These are phyloP conservation scores for Brettanomyces sp. DNA, from an alignment of 805 yeast species.

Conservation along the genomic window DNA sequence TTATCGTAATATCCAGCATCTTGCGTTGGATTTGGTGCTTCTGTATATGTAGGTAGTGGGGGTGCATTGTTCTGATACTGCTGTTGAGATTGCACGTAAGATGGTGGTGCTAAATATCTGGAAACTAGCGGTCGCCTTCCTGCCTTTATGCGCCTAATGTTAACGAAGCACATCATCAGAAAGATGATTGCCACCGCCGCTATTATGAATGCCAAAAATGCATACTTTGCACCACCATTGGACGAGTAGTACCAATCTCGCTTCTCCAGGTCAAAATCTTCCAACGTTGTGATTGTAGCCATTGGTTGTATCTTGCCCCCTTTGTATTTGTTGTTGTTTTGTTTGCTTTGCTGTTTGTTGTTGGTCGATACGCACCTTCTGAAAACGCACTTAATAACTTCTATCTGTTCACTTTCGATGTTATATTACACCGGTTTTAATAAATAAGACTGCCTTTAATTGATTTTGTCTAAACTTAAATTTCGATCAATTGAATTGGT, in stretches of 20 bases:
- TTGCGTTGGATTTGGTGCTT: conserved; percentile 47
- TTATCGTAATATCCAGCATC: conserved; percentile 76
- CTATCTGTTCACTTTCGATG: too few relatives aligned
- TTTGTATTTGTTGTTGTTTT: too few relatives aligned
- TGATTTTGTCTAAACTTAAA: too few relatives aligned
- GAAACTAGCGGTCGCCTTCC: conserved; percentile 67
- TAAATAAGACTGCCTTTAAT: too few relatives aligned
- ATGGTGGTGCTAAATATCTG: conserved; percentile 46
- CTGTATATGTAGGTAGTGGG: conserved; percentile 60
- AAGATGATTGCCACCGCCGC: conserved; percentile 38
- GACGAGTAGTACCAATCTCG: conserved; percentile 10
- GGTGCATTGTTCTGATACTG: conserved; percentile 30
- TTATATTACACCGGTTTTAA: too few relatives aligned
- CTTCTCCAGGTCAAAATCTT: background rate
- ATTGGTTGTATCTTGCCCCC: too few relatives aligned
- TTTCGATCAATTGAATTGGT: background rate
- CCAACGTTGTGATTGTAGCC: too few relatives aligned
- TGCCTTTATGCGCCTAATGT: conserved; percentile 38
- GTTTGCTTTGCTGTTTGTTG: too few relatives aligned
- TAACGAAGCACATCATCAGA: conserved; percentile 42
- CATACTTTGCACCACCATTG: conserved; percentile 34
- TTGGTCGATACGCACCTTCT: too few relatives aligned
- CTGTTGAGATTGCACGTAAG: conserved; percentile 54
- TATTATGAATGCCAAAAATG: conserved; percentile 53
- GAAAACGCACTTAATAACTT: too few relatives aligned